These are phyloP conservation scores for Mycena polygramma DNA, from an alignment of 768 basidiomycete genomes.

Conservation along the genomic window DNA sequence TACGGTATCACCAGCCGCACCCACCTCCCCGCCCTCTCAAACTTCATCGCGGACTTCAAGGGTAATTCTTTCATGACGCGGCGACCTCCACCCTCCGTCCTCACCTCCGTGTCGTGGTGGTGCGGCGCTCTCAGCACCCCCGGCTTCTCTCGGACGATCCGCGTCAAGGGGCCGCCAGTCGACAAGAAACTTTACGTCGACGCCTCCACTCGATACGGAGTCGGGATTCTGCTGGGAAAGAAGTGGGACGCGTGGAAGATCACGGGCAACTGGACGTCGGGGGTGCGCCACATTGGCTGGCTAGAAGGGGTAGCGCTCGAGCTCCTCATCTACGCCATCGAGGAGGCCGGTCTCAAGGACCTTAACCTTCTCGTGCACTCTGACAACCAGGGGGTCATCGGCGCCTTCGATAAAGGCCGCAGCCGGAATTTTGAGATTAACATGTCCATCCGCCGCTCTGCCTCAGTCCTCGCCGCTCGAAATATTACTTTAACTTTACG, in stretches of 20 bases:
- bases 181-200: background rate
- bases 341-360: background rate
- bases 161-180: background rate
- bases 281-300: background rate
- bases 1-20: background rate
- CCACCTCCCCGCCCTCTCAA: slow-evolving; percentile 18
- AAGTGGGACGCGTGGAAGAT: background rate
- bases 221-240: background rate
- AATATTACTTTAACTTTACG: background rate
- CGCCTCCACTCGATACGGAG: background rate
- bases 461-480: background rate
- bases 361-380: background rate
- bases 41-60: background rate
- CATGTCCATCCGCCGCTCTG: background rate
- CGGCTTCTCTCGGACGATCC: slow-evolving; percentile 5
- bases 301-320: background rate
- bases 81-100: background rate
- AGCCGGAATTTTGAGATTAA: background rate
- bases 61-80: background rate
- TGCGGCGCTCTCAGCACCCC: slow-evolving; percentile 22
- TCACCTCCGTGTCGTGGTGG: background rate
- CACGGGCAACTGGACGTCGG: background rate
- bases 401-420: background rate
- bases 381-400: background rate
- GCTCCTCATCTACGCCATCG: background rate